These are phyloP conservation scores for Taphrina betulina DNA, from an alignment of 1,139 yeast genomes.

Conservation along the genomic window DNA sequence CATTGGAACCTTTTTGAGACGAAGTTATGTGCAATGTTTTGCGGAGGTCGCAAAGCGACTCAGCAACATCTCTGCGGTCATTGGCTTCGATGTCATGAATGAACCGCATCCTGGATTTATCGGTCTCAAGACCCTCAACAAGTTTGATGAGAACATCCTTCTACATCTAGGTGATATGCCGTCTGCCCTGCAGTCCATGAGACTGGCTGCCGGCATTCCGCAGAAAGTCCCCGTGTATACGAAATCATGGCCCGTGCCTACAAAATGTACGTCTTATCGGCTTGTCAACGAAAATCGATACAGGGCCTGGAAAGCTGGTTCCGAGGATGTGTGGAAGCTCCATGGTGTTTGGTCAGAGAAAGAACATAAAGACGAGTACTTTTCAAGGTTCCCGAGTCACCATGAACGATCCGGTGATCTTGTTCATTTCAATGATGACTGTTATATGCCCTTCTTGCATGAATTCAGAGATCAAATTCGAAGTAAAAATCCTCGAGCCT, in stretches of 20 bases:
- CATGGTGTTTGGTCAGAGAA: conserved; percentile 22
- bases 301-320: conserved; percentile 14
- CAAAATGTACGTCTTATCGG: not conserved
- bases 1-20: conserved; percentile 73
- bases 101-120: conserved; percentile 63
- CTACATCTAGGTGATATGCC: conserved; percentile 43
- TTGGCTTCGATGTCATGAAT: conserved; percentile 83
- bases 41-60: conserved; percentile 56
- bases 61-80: conserved; percentile 50
- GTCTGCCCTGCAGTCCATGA: conserved; percentile 43
- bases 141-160: conserved; percentile 39
- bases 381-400: conserved; percentile 4
- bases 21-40: conserved; percentile 61
- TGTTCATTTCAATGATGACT: conserved; percentile 18
- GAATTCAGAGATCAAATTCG: not conserved
- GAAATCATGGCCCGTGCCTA: conserved; percentile 30
- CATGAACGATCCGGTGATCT: conserved; percentile 9
- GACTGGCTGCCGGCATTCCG: conserved; percentile 69
- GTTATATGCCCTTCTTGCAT: conserved; percentile 20
- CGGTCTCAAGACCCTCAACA: conserved; percentile 39
- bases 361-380: conserved; percentile 4
- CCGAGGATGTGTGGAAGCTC: conserved; percentile 19
- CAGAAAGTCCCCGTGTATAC: conserved; percentile 53
- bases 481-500: conserved; percentile 1
- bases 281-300: not conserved